Conservation (phyloP, 345 rosid genomes). For the Moricandia arvensis region DNA sequence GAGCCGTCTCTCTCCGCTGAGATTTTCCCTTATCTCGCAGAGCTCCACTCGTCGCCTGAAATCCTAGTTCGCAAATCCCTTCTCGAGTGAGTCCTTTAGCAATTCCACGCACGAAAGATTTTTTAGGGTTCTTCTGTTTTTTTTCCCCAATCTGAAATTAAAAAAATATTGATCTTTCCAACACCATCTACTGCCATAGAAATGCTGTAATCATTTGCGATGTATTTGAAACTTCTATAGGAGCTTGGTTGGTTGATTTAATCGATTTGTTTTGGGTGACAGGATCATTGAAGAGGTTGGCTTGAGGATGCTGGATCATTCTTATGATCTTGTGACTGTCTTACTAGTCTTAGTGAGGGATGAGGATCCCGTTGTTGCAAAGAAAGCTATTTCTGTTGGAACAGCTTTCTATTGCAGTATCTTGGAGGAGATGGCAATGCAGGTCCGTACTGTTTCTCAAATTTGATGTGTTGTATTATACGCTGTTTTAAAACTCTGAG, state of each 20-base stretch:
- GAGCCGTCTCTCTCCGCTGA: conserved; percentile 71
- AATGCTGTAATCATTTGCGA: background rate
- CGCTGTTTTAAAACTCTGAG: background rate
- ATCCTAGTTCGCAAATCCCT: conserved; percentile 71
- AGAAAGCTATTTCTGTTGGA: conserved; percentile 63
- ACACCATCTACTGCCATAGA: background rate
- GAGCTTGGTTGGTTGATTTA: conserved; percentile 12
- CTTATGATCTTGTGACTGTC: conserved; percentile 52
- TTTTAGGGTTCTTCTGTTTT: conserved; percentile 17
- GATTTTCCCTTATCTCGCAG: conserved; percentile 71
- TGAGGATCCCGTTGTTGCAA: conserved; percentile 55
- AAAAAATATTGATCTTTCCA: background rate
- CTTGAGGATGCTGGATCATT: conserved; percentile 62
- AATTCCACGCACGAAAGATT: conserved; percentile 12
- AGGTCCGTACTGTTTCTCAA: conserved; percentile 51
- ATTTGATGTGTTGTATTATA: conserved; percentile 14
- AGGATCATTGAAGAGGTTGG: conserved; percentile 86
- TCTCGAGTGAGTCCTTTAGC: conserved; percentile 56
- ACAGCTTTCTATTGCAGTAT: conserved; percentile 56
- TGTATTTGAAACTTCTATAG: background rate
- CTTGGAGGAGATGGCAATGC: conserved; percentile 76
- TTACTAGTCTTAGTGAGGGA: conserved; percentile 64
- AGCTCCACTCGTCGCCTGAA: conserved; percentile 78
- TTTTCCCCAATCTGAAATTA: background rate
- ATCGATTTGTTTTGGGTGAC: conserved; percentile 36